Percentiles rank a stretch among this genome's conserved stretches.
These are phyloP conservation scores for Barnettozyma populi DNA, from an alignment of 805 yeast species.

Conservation along the genomic window DNA sequence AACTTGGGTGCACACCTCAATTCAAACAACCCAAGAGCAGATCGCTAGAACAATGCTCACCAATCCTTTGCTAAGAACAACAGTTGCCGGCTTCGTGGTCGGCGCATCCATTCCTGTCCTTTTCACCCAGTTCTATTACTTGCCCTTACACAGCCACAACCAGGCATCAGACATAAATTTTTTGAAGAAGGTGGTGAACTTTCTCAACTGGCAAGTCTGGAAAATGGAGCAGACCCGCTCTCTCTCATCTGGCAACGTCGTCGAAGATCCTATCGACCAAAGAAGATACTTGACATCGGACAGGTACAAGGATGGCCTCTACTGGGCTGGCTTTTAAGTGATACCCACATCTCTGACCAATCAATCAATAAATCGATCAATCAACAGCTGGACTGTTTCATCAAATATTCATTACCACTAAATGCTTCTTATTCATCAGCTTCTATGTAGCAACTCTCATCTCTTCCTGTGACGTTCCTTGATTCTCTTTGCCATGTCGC, in stretches of 20 bases:
- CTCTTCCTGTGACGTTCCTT: slow-evolving; percentile 20
- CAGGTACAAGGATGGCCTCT: slow-evolving; percentile 23
- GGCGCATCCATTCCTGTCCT: slow-evolving; percentile 22
- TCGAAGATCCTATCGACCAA: slow-evolving; percentile 3
- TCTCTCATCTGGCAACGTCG: slow-evolving; percentile 4
- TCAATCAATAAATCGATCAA: background rate
- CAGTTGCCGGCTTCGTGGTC: slow-evolving; percentile 21
- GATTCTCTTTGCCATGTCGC: slow-evolving; percentile 21
- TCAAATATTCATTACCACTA: background rate
- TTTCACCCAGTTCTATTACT: slow-evolving; percentile 17
- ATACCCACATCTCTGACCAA: background rate
- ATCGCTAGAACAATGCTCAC: background rate
- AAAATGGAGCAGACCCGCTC: slow-evolving; percentile 8
- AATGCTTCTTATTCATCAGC: background rate
- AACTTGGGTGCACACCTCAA: background rate
- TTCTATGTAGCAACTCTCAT: background rate
- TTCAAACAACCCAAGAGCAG: too few species aligned
- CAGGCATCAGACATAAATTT: slow-evolving; percentile 19
- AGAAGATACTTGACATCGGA: slow-evolving; percentile 15
- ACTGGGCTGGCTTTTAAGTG: slow-evolving; percentile 28
- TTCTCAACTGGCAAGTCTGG: slow-evolving; percentile 19
- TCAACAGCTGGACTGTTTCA: slow-evolving; percentile 1
- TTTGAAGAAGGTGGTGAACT: slow-evolving; percentile 19
- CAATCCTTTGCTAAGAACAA: slow-evolving; percentile 16
- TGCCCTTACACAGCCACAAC: slow-evolving; percentile 16